Percentiles rank a stretch among this genome's conserved stretches.
Evolutionary conservation across 371 early-diverging fungal genomes (phyloP).

Genomic region (Amoeboaphelidium protococcarum): DNA sequence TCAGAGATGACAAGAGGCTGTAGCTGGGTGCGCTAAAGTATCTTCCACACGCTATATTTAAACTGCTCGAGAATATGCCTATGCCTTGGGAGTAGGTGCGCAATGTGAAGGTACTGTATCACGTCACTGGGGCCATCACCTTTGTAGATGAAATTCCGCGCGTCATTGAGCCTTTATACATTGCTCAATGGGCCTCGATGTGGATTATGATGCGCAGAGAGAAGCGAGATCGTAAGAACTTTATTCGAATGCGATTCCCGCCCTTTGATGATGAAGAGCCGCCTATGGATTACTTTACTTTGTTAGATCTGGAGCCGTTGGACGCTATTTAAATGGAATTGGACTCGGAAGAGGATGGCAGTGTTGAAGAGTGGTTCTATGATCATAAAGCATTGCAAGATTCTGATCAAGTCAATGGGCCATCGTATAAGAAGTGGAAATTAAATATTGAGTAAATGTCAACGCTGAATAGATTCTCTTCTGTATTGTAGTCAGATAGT

Average conservation of each 20-base stretch:
- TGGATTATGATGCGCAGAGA: slow-evolving; percentile 98
- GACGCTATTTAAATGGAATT: slow-evolving; percentile 96
- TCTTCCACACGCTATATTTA: slow-evolving; percentile 92
- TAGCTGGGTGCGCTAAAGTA: slow-evolving; percentile 93
- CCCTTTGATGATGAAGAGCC: slow-evolving; percentile 87
- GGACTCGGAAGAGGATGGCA: slow-evolving; percentile 75
- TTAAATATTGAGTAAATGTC: slow-evolving; percentile 80
- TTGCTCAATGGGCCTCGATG: slow-evolving; percentile 89
- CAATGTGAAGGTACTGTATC: slow-evolving; percentile 89
- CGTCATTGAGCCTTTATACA: slow-evolving; percentile 83
- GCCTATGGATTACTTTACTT: slow-evolving; percentile 87
- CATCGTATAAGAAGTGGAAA: slow-evolving; percentile 73
- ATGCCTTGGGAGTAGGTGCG: slow-evolving; percentile 98
- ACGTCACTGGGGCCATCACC: slow-evolving; percentile 92
- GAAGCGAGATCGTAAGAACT: slow-evolving; percentile 88
- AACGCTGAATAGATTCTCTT: slow-evolving; percentile 67
- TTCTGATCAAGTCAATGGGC: slow-evolving; percentile 55
- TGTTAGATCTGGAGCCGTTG: slow-evolving; percentile 82
- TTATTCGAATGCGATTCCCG: slow-evolving; percentile 63
- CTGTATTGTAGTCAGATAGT: slow-evolving; percentile 74
- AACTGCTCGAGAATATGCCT: slow-evolving; percentile 94
- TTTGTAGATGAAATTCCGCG: slow-evolving; percentile 90
- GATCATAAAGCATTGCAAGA: slow-evolving; percentile 77
- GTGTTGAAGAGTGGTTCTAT: slow-evolving; percentile 88
- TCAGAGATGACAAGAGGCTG: slow-evolving; percentile 79